A percentile compares a stretch with the other conserved stretches of the same genome.
These are phyloP conservation scores for Phytophthora syringae DNA, from an alignment of 352 stramenopile genomes.

Conservation along the genomic window DNA sequence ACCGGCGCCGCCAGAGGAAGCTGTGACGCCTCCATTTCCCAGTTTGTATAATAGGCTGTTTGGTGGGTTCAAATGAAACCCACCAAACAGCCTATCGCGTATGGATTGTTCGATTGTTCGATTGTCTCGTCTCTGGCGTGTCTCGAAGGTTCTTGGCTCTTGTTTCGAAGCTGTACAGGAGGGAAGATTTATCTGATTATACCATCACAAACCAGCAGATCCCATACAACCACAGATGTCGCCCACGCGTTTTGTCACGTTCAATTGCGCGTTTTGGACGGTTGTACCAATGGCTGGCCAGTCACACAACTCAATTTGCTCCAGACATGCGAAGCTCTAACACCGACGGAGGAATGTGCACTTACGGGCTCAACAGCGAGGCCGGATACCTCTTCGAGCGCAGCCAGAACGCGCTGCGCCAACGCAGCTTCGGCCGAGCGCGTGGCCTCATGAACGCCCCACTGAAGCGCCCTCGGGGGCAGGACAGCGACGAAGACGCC, in stretches of 20 bases:
- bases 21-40: constrained; percentile 12
- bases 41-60: constrained; percentile 7
- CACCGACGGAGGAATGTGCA: constrained; percentile 37
- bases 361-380: constrained; percentile 48
- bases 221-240: constrained; percentile 5
- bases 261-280: too few relatives aligned
- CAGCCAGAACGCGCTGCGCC: constrained; percentile 44
- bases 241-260: constrained; percentile 9
- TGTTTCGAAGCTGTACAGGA: constrained; percentile 23
- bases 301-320: constrained; percentile 34
- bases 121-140: constrained; percentile 17
- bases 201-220: background rate
- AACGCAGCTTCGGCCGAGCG: constrained; percentile 55
- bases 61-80: background rate
- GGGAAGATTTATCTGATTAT: constrained; percentile 35
- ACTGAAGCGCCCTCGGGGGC: constrained; percentile 53
- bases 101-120: constrained; percentile 35
- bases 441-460: constrained; percentile 27
- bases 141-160: constrained; percentile 12
- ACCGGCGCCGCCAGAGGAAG: constrained; percentile 25
- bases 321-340: constrained; percentile 35
- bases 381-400: constrained; percentile 53
- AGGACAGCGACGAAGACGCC: constrained; percentile 18
- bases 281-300: constrained; percentile 1
- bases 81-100: too few relatives aligned